A percentile compares a stretch with the other conserved stretches of the same genome.
Evolutionary conservation across 306 rosid species (phyloP).

Genomic region (Sindora glabra): DNA sequence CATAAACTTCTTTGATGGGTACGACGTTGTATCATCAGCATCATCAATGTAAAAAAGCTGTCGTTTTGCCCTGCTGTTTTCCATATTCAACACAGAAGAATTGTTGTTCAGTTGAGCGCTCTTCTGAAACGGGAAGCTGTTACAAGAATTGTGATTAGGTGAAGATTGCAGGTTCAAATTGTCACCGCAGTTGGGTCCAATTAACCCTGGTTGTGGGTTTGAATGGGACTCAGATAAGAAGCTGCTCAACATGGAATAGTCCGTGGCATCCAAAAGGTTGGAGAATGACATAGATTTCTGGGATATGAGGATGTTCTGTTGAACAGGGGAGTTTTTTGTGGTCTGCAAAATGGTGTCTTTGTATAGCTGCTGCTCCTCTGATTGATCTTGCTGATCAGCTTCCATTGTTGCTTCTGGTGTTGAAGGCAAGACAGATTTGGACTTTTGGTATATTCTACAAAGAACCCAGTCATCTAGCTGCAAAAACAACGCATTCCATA

Average conservation of each 20-base stretch:
- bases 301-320: not conserved
- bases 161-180: not conserved
- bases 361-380: not conserved
- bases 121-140: not conserved
- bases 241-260: constrained; percentile 10
- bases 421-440: not conserved
- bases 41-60: not conserved
- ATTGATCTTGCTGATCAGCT: not conserved
- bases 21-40: not conserved
- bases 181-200: not conserved
- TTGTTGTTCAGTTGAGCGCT: constrained; percentile 5
- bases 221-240: constrained; percentile 1
- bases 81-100: too few relatives aligned
- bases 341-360: not conserved
- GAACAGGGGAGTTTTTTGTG: not conserved
- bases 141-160: not conserved
- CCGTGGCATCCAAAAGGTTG: constrained; percentile 13
- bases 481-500: not conserved
- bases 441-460: constrained; percentile 16
- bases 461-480: constrained; percentile 23
- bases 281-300: constrained; percentile 19
- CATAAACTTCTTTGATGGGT: constrained; percentile 8
- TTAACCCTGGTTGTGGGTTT: not conserved
- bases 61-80: constrained; percentile 17
- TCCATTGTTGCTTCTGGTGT: not conserved